Evolutionary conservation across 768 basidiomycete genomes (phyloP).

Genomic region (Mycena belliarum): DNA sequence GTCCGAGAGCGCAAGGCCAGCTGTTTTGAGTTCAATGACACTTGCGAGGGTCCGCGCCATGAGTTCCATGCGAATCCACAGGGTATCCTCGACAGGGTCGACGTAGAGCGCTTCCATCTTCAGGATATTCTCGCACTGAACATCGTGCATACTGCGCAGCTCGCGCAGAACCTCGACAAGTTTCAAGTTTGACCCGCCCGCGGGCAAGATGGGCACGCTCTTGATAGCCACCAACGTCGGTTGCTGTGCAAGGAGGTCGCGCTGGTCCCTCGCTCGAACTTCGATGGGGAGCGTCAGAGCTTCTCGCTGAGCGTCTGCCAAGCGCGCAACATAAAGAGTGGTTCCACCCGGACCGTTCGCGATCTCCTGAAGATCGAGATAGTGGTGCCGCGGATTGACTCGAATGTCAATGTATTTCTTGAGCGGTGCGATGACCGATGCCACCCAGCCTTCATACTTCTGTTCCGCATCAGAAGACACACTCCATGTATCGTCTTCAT

Average conservation of each 20-base stretch:
- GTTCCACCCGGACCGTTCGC: conserved; percentile 57
- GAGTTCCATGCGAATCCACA: conserved; percentile 65
- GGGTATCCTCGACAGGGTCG: conserved; percentile 35
- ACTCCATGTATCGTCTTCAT: background rate
- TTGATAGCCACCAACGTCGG: conserved; percentile 53
- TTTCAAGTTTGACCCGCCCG: conserved; percentile 41
- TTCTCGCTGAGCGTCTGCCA: background rate
- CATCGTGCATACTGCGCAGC: conserved; percentile 36
- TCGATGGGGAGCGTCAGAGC: background rate
- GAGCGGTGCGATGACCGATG: conserved; percentile 35
- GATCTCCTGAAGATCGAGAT: conserved; percentile 49
- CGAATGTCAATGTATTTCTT: conserved; percentile 39
- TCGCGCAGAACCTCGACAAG: conserved; percentile 46
- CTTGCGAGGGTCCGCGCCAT: conserved; percentile 63
- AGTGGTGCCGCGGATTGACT: conserved; percentile 42
- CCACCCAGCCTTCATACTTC: conserved; percentile 38
- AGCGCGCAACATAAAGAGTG: conserved; percentile 33
- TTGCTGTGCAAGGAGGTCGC: background rate
- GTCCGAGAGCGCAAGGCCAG: conserved; percentile 47
- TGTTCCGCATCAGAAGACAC: background rate
- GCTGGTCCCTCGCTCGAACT: background rate
- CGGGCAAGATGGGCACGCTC: conserved; percentile 39
- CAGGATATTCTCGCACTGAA: conserved; percentile 46
- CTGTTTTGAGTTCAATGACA: conserved; percentile 44
- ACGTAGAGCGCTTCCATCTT: conserved; percentile 47